Conservation (phyloP, 2,329 filamentous ascomycete species). For the Magnaporthiopsis rhizophila region DNA sequence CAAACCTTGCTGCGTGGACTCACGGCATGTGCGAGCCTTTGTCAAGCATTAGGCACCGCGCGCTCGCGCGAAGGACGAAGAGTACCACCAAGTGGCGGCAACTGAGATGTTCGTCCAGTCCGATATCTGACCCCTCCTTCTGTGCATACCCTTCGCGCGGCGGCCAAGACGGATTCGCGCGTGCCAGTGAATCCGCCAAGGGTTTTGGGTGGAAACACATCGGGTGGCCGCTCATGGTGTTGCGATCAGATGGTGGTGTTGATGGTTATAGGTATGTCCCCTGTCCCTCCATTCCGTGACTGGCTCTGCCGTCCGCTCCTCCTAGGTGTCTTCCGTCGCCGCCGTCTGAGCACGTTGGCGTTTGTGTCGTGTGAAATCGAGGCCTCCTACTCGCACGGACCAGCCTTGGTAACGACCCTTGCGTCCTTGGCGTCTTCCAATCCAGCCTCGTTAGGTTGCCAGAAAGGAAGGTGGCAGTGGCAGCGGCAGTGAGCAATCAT, state of each 20-base stretch:
- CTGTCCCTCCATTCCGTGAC: too few relatives aligned
- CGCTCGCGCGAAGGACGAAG: background rate
- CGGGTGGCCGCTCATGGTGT: too few relatives aligned
- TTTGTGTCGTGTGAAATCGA: too few relatives aligned
- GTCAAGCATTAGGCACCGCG: background rate
- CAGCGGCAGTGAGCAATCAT: background rate
- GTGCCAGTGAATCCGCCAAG: conserved; percentile 1
- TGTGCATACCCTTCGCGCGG: background rate
- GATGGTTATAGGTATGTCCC: too few relatives aligned
- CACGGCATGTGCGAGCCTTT: background rate
- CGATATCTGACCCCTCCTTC: background rate
- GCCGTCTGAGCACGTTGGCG: too few relatives aligned
- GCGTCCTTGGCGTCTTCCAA: too few relatives aligned
- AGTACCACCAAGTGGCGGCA: background rate
- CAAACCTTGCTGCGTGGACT: background rate
- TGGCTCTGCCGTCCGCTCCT: too few relatives aligned
- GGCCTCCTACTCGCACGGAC: too few relatives aligned
- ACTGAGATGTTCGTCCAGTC: background rate
- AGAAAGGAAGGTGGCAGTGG: background rate
- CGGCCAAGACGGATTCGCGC: background rate
- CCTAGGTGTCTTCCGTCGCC: too few relatives aligned
- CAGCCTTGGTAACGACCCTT: too few relatives aligned
- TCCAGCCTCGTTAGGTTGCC: background rate
- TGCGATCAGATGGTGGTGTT: too few relatives aligned
- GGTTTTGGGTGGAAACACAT: background rate